A percentile compares a stretch with the other conserved stretches of the same genome.
phyloP scores from a whole-genome alignment of 495 filamentous ascomycete species.

The Glutinoglossum americanum region DNA sequence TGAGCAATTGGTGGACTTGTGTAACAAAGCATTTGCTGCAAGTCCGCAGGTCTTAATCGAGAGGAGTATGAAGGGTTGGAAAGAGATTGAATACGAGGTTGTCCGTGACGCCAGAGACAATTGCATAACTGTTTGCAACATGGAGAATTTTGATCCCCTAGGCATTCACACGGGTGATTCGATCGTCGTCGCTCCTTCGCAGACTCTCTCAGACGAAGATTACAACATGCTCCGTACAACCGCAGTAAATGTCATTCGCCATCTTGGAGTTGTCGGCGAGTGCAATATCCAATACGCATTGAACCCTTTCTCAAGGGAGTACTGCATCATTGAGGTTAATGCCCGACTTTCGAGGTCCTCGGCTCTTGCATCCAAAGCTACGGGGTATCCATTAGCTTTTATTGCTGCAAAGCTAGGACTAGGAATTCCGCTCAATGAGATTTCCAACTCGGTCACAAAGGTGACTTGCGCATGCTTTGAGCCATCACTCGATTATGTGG shows the following conservation, averaged over 20 bases:
- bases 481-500: constrained; percentile 95
- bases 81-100: constrained; percentile 95
- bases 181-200: constrained; percentile 87
- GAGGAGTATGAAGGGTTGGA: constrained; percentile 98
- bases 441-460: constrained; percentile 89
- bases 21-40: constrained; percentile 80
- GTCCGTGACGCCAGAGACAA: constrained; percentile 87
- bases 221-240: constrained; percentile 97
- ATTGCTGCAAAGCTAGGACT: constrained; percentile 90
- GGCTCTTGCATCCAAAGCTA: constrained; percentile 90
- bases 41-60: constrained; percentile 94
- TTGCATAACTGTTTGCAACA: constrained; percentile 98
- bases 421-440: constrained; percentile 87
- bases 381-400: constrained; percentile 90
- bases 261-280: constrained; percentile 88
- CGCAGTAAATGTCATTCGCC: constrained; percentile 87
- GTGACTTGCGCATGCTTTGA: constrained; percentile 96
- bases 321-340: constrained; percentile 96
- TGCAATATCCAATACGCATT: constrained; percentile 97
- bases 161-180: constrained; percentile 95
- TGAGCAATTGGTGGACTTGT: constrained; percentile 70
- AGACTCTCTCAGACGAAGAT: constrained; percentile 90
- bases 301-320: constrained; percentile 84
- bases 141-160: constrained; percentile 97
- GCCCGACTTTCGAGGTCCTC: constrained; percentile 93